These are phyloP conservation scores for Corymbia citriodora DNA, from an alignment of 441 rosid species.

Conservation along the genomic window DNA sequence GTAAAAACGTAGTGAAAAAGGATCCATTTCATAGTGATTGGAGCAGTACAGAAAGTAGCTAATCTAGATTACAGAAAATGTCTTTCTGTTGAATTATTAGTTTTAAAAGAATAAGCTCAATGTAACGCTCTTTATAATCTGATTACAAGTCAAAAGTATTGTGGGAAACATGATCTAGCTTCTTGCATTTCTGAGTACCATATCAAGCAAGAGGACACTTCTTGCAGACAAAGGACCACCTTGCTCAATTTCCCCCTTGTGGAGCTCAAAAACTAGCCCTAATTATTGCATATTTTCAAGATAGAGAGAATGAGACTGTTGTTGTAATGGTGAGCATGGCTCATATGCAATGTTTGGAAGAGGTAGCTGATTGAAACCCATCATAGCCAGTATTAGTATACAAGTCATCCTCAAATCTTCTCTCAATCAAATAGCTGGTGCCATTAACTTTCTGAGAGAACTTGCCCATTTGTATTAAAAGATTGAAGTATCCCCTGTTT, in stretches of 20 bases:
- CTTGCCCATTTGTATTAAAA: too few relatives aligned
- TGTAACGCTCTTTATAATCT: background rate
- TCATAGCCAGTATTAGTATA: too few relatives aligned
- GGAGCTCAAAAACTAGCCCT: fast-evolving
- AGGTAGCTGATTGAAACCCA: background rate
- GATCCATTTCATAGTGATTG: too few relatives aligned
- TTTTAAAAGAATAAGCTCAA: too few relatives aligned
- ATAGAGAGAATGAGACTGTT: background rate
- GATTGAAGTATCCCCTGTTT: too few relatives aligned
- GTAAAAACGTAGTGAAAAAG: too few relatives aligned
- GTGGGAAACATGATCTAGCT: background rate
- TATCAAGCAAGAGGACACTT: background rate
- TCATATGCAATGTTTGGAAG: background rate
- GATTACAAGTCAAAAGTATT: background rate
- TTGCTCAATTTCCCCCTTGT: background rate
- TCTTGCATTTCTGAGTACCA: background rate
- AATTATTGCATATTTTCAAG: background rate
- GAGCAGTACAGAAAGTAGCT: too few relatives aligned
- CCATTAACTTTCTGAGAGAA: too few relatives aligned
- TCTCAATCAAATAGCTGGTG: too few relatives aligned
- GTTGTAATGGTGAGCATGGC: background rate
- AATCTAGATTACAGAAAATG: too few relatives aligned
- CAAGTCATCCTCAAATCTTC: too few relatives aligned
- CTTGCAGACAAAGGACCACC: background rate
- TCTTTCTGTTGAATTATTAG: too few relatives aligned